These are phyloP conservation scores for Scenedesmus sp. DNA, from an alignment of 163 green algal species.

Conservation along the genomic window DNA sequence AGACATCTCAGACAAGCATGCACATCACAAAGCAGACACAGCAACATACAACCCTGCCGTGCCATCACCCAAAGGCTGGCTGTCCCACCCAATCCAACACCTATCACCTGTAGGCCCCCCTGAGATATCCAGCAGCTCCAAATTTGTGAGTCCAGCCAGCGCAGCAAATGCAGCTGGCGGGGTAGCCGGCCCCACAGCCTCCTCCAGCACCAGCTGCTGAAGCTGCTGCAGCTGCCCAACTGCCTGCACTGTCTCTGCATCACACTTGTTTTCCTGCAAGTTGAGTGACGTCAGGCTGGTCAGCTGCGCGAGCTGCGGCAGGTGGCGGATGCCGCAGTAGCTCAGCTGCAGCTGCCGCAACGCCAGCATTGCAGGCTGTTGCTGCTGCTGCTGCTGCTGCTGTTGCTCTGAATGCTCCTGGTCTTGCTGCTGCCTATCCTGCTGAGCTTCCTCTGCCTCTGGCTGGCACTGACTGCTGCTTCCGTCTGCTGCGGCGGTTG, in stretches of 20 bases:
- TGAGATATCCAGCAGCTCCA: slow-evolving; percentile 22
- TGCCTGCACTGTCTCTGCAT: neutral
- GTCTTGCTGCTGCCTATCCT: neutral
- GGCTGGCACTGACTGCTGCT: neutral
- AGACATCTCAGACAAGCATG: neutral
- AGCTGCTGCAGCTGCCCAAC: slow-evolving; percentile 30
- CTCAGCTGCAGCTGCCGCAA: neutral
- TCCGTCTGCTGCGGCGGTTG: neutral
- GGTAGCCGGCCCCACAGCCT: neutral
- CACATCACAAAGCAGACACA: neutral
- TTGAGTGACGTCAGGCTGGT: slow-evolving; percentile 9
- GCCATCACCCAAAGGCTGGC: neutral
- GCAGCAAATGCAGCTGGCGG: neutral
- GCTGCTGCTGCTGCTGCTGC: neutral
- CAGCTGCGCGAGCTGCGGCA: slow-evolving; percentile 3
- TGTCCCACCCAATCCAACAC: neutral
- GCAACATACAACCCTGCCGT: neutral
- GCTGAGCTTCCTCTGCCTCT: neutral
- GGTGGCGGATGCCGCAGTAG: neutral
- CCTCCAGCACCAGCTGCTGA: slow-evolving; percentile 21
- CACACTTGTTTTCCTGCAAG: slow-evolving; percentile 4
- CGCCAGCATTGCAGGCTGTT: neutral
- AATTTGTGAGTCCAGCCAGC: neutral
- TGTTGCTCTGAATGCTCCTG: neutral
- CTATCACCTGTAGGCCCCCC: slow-evolving; percentile 5